phyloP scores from a whole-genome alignment of 495 filamentous ascomycete genomes.

The Lasiosphaeria miniovina region DNA sequence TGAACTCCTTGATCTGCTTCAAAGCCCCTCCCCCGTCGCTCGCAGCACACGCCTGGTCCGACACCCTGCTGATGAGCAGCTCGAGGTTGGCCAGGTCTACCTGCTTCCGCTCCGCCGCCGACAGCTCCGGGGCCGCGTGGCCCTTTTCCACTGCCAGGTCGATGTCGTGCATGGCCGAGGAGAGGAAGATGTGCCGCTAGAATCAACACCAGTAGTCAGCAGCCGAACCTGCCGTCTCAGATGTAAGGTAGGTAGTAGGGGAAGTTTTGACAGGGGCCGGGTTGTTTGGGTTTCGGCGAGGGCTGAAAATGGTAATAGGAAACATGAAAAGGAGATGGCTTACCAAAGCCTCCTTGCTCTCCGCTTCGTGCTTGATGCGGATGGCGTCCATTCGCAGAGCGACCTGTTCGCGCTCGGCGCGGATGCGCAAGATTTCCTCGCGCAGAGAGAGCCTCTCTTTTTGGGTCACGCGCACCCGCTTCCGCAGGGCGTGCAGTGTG shows the following conservation, averaged over 20 bases:
- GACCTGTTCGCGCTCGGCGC: constrained; percentile 62
- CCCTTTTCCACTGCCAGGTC: constrained; percentile 51
- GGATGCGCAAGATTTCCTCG: constrained; percentile 60
- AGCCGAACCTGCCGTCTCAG: not conserved
- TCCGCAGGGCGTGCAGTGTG: constrained; percentile 59
- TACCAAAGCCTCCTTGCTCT: constrained; percentile 47
- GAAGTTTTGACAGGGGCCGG: not conserved
- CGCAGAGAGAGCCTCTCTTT: constrained; percentile 64
- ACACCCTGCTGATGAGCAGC: constrained; percentile 45
- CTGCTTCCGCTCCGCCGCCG: constrained; percentile 35
- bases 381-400: constrained; percentile 68
- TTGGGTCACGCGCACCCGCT: constrained; percentile 60
- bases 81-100: constrained; percentile 48
- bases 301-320: too few species aligned
- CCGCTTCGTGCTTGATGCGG: constrained; percentile 55
- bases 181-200: constrained; percentile 47
- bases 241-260: not conserved
- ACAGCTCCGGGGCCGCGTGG: constrained; percentile 37
- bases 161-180: constrained; percentile 53
- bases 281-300: too few species aligned
- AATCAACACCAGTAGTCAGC: constrained; percentile 1
- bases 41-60: constrained; percentile 41
- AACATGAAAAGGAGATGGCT: constrained; percentile 14
- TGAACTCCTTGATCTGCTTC: constrained; percentile 54
- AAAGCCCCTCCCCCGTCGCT: constrained; percentile 47